These are phyloP conservation scores for Prunus mongolica DNA, from an alignment of 306 rosid species.

Conservation along the genomic window DNA sequence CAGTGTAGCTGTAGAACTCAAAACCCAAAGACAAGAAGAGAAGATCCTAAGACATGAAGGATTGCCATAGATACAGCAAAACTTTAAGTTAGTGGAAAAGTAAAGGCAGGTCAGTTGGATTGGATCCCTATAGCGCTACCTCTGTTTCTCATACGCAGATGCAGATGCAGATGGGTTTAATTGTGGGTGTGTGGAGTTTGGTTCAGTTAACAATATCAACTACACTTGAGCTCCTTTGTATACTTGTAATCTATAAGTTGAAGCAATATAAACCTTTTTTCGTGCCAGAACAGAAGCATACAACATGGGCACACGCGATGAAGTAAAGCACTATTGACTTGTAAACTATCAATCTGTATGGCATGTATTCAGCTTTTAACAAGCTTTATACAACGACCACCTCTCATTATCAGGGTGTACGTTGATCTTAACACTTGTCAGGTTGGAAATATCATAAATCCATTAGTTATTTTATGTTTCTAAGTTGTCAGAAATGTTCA, in stretches of 20 bases:
- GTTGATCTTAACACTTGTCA: neutral
- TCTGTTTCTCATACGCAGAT: neutral
- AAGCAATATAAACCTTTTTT: too few species aligned
- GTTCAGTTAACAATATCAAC: neutral
- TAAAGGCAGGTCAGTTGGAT: neutral
- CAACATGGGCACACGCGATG: neutral
- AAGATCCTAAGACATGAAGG: slow-evolving; percentile 16
- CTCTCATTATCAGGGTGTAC: neutral
- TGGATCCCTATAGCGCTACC: neutral
- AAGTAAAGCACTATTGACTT: neutral
- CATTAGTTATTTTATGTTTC: neutral
- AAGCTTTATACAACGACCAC: neutral
- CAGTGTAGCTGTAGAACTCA: slow-evolving; percentile 64
- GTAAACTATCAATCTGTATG: neutral
- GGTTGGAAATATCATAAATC: neutral
- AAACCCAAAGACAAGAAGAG: slow-evolving; percentile 81
- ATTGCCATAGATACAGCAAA: too few species aligned
- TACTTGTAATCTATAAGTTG: neutral
- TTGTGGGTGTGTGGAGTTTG: neutral
- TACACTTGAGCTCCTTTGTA: neutral
- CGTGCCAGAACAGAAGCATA: too few species aligned
- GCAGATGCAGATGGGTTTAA: neutral
- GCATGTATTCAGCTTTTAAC: neutral
- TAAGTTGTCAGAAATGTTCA: neutral
- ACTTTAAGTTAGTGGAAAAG: neutral